Evolutionary conservation across 768 basidiomycete genomes (phyloP).

Genomic region (Leccinum longicurvipes): DNA sequence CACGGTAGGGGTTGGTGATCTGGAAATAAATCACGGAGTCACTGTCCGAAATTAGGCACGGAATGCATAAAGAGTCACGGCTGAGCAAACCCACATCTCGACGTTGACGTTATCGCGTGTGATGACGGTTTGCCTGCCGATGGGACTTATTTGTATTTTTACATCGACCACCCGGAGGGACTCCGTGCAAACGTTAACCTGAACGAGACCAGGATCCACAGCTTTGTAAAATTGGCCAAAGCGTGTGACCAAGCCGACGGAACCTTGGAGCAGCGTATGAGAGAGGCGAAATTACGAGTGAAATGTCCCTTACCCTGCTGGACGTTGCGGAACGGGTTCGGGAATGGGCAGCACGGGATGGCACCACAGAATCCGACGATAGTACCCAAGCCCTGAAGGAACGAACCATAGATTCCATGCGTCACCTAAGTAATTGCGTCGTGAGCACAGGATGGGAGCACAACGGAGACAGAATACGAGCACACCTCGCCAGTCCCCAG

Average conservation of each 20-base stretch:
- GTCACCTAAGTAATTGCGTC: constrained; percentile 52
- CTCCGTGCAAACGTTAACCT: constrained; percentile 95
- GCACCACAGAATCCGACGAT: constrained; percentile 69
- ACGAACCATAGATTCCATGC: constrained; percentile 83
- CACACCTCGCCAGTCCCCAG: constrained; percentile 62
- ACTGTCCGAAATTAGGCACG: constrained; percentile 35
- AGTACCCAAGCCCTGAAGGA: constrained; percentile 67
- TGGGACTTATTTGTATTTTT: constrained; percentile 90
- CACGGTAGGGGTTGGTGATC: constrained; percentile 85
- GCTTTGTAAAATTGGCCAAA: constrained; percentile 97
- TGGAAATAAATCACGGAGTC: constrained; percentile 95
- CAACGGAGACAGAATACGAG: neutral
- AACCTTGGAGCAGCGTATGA: constrained; percentile 46
- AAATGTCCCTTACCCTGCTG: constrained; percentile 58
- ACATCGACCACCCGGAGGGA: constrained; percentile 84
- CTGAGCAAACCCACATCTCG: constrained; percentile 60
- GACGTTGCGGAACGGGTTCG: constrained; percentile 84
- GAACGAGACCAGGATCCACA: constrained; percentile 87
- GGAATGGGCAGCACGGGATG: constrained; percentile 79
- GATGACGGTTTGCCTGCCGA: constrained; percentile 86
- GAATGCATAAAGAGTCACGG: neutral
- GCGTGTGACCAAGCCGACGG: constrained; percentile 86
- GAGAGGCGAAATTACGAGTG: constrained; percentile 5
- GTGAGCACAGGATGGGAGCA: neutral
- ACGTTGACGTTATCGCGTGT: constrained; percentile 97